A percentile compares a stretch with the other conserved stretches of the same genome.
Evolutionary conservation across 345 rosid species (phyloP).

Genomic region (Bruguiera gymnorhiza): DNA sequence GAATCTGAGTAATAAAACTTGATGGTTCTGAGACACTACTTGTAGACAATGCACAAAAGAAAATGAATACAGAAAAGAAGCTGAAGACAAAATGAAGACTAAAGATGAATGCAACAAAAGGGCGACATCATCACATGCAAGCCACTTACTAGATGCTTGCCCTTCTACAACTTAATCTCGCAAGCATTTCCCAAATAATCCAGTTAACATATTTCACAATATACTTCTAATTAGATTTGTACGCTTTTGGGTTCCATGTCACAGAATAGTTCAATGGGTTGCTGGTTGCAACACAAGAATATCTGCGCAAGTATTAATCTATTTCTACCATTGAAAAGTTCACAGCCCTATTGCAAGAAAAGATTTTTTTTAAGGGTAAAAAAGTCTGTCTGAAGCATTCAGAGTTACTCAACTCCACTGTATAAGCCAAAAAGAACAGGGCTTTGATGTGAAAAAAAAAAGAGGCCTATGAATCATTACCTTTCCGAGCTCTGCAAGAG

Average conservation of each 20-base stretch:
- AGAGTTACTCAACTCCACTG: no score
- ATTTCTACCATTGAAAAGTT: background rate
- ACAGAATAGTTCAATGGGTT: background rate
- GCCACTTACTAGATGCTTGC: background rate
- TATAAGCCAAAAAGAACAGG: background rate
- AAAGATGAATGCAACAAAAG: background rate
- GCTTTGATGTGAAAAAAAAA: no score
- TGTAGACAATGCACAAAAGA: background rate
- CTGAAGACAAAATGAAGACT: background rate
- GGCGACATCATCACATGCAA: background rate
- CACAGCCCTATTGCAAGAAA: background rate
- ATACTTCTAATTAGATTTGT: background rate
- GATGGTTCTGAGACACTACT: background rate
- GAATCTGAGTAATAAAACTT: background rate
- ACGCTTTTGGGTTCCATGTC: background rate
- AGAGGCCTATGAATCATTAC: slow-evolving; percentile 30
- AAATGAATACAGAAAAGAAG: background rate
- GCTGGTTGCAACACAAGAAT: background rate
- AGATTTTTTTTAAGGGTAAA: background rate
- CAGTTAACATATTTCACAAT: background rate
- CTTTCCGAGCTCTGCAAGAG: slow-evolving; percentile 89
- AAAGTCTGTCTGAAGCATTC: background rate
- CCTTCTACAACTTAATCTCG: background rate
- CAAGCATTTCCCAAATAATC: background rate
- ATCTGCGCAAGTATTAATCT: background rate